Evolutionary conservation across 1,284 basidiomycete species (phyloP), one percentile per base, ranked within the genome.

Genomic region (Chalciporus piperatoides): DNA sequence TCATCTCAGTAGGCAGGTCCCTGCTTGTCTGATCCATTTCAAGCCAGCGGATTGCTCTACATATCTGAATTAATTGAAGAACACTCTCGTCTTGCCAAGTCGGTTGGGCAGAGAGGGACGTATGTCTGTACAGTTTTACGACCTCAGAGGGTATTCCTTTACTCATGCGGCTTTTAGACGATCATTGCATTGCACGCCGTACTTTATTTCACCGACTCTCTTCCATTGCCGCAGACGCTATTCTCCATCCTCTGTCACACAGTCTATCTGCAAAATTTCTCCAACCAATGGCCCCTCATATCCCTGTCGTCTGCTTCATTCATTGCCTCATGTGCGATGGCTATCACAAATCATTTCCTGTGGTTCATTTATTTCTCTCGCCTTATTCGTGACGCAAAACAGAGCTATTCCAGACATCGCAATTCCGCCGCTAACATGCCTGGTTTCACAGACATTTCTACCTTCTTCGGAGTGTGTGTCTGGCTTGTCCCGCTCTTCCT

Each of bases 31-130:
- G 49, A 64, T 41, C 54, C 14, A 45, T 48, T 44, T 33, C 17
- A 52, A 95, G 94, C 94, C 44, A 95, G 90, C 67, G 94, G 93
- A 8, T 74, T 97, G 43, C 72, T 97, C 51, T 95, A 93, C 78
- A 74, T 97, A 25, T 94, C 94, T 2, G 94, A 97, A 68, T 70
- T 97, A 41, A 96, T 97, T 56, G 94, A 97, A 67, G 94, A 97
- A 66, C 86, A 96, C 68, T 86, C 92, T 11, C 80, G 81, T 39
- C 62, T 78, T 45, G 89, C 94, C 7, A 96, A 96, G 70, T 59
- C 71, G 2, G 65, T 92, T 17, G 94, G 94, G 1, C 84, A 90
- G 66, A 76, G 89, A 53, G 80, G 83, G 12, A 90, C 91, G 59
- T 95, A 93, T 69, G 94, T 95, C 64, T 60, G 90, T 79, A 14